phyloP scores from a whole-genome alignment of 257 asterid genomes.

The Gentiana straminea region DNA sequence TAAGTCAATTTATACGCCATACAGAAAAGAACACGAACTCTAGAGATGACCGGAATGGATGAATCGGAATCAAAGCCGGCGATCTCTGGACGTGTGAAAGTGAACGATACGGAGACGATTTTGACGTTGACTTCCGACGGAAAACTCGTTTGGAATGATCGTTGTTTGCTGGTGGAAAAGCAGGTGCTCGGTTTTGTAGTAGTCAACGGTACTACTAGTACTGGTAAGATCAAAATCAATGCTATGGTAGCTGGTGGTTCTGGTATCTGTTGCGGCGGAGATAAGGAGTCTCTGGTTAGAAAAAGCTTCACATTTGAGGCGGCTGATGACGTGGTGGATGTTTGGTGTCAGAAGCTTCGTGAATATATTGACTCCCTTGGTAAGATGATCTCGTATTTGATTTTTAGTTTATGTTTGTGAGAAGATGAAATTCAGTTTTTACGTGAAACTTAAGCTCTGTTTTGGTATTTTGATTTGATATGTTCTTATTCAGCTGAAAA shows the following conservation, averaged over 20 bases:
- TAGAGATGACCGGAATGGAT: constrained; percentile 8
- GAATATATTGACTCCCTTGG: constrained; percentile 59
- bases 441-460: no score
- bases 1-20: no score
- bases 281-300: constrained; percentile 25
- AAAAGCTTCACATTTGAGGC: constrained; percentile 48
- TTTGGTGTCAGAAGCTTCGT: constrained; percentile 58
- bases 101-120: constrained; percentile 29
- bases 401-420: neutral
- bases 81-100: constrained; percentile 39
- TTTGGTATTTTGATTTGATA: no score
- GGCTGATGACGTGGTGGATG: constrained; percentile 33
- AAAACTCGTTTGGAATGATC: constrained; percentile 40
- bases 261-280: constrained; percentile 38
- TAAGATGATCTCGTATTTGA: constrained; percentile 9
- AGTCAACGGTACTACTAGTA: constrained; percentile 18
- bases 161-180: constrained; percentile 41
- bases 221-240: constrained; percentile 38
- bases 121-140: constrained; percentile 52
- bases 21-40: no score
- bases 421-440: no score
- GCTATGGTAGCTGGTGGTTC: constrained; percentile 30
- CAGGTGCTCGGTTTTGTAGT: constrained; percentile 63
- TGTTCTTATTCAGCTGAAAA: no score
- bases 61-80: constrained; percentile 24